Evolutionary conservation across 345 rosid species (phyloP), one percentile per base, ranked within the genome.

Genomic region (Eucalyptus cloeziana): DNA sequence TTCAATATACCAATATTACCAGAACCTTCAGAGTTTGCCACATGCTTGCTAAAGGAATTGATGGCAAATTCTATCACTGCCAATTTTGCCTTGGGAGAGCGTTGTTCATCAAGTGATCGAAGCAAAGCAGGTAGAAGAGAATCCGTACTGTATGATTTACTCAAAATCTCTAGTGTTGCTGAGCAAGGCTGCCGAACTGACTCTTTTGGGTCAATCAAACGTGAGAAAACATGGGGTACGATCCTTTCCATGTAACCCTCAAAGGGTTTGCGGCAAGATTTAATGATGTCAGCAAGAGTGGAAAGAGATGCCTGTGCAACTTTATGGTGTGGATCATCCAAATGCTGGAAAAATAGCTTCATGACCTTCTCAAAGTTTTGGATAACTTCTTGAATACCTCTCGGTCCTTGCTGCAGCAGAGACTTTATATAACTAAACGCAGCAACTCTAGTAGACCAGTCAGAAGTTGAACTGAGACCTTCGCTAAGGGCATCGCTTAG

Each of bases 301-400:
- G 99, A 95, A 81, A 98, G 95, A 92, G 99, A 99, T 91, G 99
- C 99, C 93, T 98, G 99, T 25, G 99, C 99, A 87, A 97, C 99
- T 93, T 98, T 98, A 94, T 97, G 99, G 93, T 98, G 99, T 49
- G 99, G 99, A 93, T 98, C 99, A 93, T 98, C 99, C 92, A 98
- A 93, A 91, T 98, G 99, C 94, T 96, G 98, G 92, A 98, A 97
- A 92, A 97, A 98, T 69, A 98, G 93, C 93, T 98, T 98, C 99
- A 98, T 98, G 89, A 98, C 99, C 93, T 97, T 98, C 95, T 98
- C 99, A 85, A 98, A 97, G 91, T 91, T 96, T 93, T 97, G 99
- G 87, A 95, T 91, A 86, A 97, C 99, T 92, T 97, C 99, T 91
- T 98, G 99, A 92, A 96, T 91, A 89, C 99, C 99, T 93, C 94